Percentiles rank a stretch among this genome's conserved stretches.
These are phyloP conservation scores for Rehmannia glutinosa DNA, from an alignment of 257 asterid genomes.

Conservation along the genomic window DNA sequence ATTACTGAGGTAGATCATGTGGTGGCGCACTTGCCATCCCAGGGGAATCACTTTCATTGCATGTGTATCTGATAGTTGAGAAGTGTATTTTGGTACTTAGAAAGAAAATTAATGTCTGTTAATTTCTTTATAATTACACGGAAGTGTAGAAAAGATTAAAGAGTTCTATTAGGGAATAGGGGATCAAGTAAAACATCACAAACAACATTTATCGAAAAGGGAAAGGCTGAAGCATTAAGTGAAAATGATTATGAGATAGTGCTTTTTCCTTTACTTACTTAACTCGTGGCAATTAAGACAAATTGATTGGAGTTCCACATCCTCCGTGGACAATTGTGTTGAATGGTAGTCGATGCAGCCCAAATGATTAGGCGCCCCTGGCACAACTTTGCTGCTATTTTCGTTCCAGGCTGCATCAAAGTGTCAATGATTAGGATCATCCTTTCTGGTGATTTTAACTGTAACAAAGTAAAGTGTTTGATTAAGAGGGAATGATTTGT, in stretches of 20 bases:
- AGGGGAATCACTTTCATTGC: background rate
- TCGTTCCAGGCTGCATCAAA: background rate
- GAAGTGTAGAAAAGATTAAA: background rate
- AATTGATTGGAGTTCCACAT: background rate
- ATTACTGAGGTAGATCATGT: background rate
- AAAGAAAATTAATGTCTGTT: background rate
- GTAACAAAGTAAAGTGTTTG: no score
- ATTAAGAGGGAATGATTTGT: no score
- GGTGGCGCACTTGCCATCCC: background rate
- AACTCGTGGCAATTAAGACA: background rate
- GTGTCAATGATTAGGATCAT: no score
- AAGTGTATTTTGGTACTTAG: background rate
- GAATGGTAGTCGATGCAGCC: background rate
- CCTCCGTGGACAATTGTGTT: background rate
- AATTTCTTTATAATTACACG: background rate
- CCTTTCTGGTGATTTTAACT: no score
- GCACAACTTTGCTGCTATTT: background rate
- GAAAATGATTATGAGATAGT: background rate
- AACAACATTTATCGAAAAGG: background rate
- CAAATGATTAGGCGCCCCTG: background rate
- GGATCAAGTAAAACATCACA: background rate
- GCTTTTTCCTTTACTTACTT: background rate
- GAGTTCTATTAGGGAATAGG: background rate
- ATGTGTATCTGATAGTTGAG: background rate
- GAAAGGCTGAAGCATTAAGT: background rate